Evolutionary conservation across 2,329 filamentous ascomycete genomes (phyloP), one percentile per base, ranked within the genome.

Genomic region (Cladosporium sp.): DNA sequence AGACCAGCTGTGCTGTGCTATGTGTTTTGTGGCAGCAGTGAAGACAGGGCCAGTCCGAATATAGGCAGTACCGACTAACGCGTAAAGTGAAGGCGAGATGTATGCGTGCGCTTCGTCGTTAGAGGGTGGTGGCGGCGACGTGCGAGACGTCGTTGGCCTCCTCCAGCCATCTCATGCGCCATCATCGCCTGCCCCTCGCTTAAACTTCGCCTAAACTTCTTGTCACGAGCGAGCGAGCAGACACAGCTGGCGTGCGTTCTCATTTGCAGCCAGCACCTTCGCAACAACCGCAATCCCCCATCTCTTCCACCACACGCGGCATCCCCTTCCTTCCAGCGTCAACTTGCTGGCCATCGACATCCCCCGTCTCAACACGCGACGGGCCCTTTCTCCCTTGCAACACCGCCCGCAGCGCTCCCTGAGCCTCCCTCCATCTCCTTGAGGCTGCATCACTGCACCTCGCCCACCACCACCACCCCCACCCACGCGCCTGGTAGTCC

Each of bases 391-490:
- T 40, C 49, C 60, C 33, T 62, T 37, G 60, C 61, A 52, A 10
- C 61, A 63, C 26, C 61, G 50, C 50, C 21, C 12, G 23, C 35
- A 50, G 61, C 61, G 33, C 50, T 63, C 61, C 61, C 50, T 63
- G 61, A 63, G 61, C 61, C 35, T 44, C 23, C 4, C 61, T 31
- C 35, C 61, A 56, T 53, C 61, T 63, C 61, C 60, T 56, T 53
- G 61, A 63, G 61, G 60, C 60, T 62, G 60, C 60, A 62, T 62
- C 44, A 33, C 29, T 55, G 60, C 60, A 62, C 60, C 60, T 62
- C 60, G 49, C 23, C 60, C 31, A 28, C 46, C 28, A 62, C 31
- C 60, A 62, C 50, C 50, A 23, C 50, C 50, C 23, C 55, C 55
- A 40, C 55, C 40, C 57, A 29, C 59, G 61, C 61, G 33, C 61